Base-by-base conservation (phyloP, 2,329 filamentous ascomycete genomes). In the Sarocladium oryzae region DNA sequence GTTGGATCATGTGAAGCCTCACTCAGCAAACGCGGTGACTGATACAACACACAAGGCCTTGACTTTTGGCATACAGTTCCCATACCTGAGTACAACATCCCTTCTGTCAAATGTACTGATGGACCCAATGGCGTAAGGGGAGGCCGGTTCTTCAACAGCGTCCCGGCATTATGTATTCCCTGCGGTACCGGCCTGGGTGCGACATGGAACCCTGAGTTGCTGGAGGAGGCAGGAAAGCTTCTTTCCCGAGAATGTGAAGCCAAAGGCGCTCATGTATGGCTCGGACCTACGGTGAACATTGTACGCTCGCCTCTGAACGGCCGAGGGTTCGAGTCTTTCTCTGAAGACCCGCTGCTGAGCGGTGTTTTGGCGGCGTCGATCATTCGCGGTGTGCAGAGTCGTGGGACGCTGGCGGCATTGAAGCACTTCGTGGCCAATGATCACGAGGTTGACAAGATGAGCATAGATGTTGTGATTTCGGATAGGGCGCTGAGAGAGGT, bases 261-360 rank as follows among this genome's bases (percentile, higher is more conserved):
- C 13, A 83, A 84, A 59, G 77, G 78, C 13, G 74, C 78, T 2
- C 71, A 82, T 49, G 69, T 84, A 4, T 67, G 84, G 11, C 69
- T 85, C 21, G 82, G 77, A 1, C 81, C 81, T 1, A 84, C 81
- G 0, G 75, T 84, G 24, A 82, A 81, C 60, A 78, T 81, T 61
- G 78, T 83, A 57, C 73, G 82, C 24, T 78, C 75, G 2, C 82
- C 81, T 2, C 70, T 85, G 0, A 81, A 79, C 21, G 82, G 81
- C 2, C 74, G 81, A 50, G 81, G 80, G 45, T 85, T 85, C 54
- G 82, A 86, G 60, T 81, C 79, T 0, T 85, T 81, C 58, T 79
- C 78, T 1, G 82, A 85, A 59, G 66, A 70, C 45, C 66, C 68
- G 18, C 56, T 67, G 16, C 53, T 70, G 6, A 55, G 53, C 13